Percentiles rank a stretch among this genome's conserved stretches.
phyloP scores from a whole-genome alignment of 257 asterid species.

The Solanum paucissectum region DNA sequence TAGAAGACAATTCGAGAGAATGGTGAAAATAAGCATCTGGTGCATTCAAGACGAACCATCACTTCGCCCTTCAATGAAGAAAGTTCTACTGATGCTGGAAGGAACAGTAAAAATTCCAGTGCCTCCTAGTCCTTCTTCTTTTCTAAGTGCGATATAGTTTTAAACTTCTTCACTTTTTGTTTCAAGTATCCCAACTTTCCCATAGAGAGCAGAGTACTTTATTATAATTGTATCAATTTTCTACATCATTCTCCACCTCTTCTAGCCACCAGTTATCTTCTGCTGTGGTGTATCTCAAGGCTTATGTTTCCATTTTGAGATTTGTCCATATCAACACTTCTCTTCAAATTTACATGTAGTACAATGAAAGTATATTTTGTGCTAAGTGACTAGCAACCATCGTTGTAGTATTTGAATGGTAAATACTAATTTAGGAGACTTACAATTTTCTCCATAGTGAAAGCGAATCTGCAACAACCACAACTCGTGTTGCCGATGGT shows the following conservation, averaged over 20 bases:
- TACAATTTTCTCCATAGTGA: no score
- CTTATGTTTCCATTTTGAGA: background rate
- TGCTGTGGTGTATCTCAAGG: background rate
- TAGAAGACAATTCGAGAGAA: conserved; percentile 16
- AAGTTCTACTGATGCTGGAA: no score
- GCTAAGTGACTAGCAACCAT: no score
- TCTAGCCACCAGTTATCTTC: background rate
- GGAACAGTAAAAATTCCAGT: no score
- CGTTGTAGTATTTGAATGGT: no score
- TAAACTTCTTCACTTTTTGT: background rate
- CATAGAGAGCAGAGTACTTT: background rate
- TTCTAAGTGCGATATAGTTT: conserved; percentile 14
- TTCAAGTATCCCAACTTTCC: background rate
- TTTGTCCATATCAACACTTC: background rate
- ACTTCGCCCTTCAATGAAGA: conserved; percentile 45
- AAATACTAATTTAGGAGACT: no score
- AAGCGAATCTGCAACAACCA: no score
- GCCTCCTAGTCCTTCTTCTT: conserved; percentile 5
- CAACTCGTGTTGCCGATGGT: no score
- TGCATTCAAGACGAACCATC: conserved; percentile 46
- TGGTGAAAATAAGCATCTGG: conserved; percentile 40
- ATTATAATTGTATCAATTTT: background rate
- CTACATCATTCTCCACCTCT: background rate
- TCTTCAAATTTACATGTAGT: rapidly evolving
- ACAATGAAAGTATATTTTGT: no score